These are phyloP conservation scores for Leucosporidium yakuticum DNA, from an alignment of 768 basidiomycete genomes.

Conservation along the genomic window DNA sequence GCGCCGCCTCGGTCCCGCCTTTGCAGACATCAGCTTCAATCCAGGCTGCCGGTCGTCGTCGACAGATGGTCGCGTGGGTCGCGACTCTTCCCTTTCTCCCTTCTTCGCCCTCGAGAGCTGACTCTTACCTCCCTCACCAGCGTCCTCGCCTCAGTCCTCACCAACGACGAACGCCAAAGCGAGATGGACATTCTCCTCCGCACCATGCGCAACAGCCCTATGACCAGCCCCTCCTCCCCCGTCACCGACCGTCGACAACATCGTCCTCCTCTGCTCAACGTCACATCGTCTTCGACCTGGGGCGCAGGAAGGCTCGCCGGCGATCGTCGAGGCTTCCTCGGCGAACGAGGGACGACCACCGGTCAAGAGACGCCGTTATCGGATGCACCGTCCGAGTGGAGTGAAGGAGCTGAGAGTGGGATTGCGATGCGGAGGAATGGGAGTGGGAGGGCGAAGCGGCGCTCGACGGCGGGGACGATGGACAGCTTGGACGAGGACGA, in stretches of 20 bases:
- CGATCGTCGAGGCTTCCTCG: no score
- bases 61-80: conserved; percentile 25
- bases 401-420: not conserved
- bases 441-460: not conserved
- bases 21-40: not conserved
- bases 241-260: no score
- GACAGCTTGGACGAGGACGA: conserved; percentile 5
- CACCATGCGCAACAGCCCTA: not conserved
- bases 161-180: conserved; percentile 14
- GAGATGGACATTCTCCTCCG: conserved; percentile 23
- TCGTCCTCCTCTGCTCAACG: no score
- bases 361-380: not conserved
- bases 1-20: not conserved
- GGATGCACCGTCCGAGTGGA: conserved; percentile 1
- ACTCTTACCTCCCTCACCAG: no score
- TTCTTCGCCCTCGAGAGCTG: no score
- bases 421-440: conserved; percentile 1
- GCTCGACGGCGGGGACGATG: conserved; percentile 7
- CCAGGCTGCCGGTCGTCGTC: conserved; percentile 18
- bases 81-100: no score
- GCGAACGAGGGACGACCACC: no score
- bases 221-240: no score
- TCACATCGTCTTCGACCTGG: no score
- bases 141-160: conserved; percentile 4
- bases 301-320: no score